phyloP scores from a whole-genome alignment of 441 rosid species.

The Viola pubescens region DNA sequence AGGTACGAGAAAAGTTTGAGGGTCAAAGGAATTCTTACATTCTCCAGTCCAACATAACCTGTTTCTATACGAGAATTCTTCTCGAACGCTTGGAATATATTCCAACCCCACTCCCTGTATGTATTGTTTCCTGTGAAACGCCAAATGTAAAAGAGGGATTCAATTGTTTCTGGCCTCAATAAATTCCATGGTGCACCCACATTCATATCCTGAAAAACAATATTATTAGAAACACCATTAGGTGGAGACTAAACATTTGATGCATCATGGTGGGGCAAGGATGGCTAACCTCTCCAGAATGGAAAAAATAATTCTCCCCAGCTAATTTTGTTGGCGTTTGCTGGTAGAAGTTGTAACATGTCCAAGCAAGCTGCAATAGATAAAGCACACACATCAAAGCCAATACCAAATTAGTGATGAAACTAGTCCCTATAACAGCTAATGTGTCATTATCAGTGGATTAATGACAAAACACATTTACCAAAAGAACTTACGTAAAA shows the following conservation, averaged over 20 bases:
- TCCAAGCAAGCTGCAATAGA: conserved; percentile 80
- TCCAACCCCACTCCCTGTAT: conserved; percentile 97
- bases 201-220: conserved; percentile 65
- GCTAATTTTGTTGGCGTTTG: conserved; percentile 90
- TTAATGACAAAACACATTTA: too few species aligned
- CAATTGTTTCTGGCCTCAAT: conserved; percentile 90
- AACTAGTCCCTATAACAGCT: too few species aligned
- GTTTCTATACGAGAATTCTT: conserved; percentile 71
- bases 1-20: too few species aligned
- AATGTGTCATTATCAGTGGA: too few species aligned
- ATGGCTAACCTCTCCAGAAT: conserved; percentile 51
- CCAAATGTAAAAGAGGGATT: conserved; percentile 93
- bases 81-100: conserved; percentile 92
- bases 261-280: neutral
- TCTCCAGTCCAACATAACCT: conserved; percentile 88
- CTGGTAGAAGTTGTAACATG: conserved; percentile 90
- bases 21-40: conserved; percentile 44
- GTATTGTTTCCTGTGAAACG: conserved; percentile 94
- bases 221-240: neutral
- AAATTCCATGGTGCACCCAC: conserved; percentile 93
- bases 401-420: neutral
- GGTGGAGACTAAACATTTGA: neutral
- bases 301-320: conserved; percentile 91
- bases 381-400: conserved; percentile 1
- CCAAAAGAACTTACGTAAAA: too few species aligned